A percentile compares a stretch with the other conserved stretches of the same genome.
phyloP scores from a whole-genome alignment of 1,284 basidiomycete genomes.

The Pseudozyma sp. region DNA sequence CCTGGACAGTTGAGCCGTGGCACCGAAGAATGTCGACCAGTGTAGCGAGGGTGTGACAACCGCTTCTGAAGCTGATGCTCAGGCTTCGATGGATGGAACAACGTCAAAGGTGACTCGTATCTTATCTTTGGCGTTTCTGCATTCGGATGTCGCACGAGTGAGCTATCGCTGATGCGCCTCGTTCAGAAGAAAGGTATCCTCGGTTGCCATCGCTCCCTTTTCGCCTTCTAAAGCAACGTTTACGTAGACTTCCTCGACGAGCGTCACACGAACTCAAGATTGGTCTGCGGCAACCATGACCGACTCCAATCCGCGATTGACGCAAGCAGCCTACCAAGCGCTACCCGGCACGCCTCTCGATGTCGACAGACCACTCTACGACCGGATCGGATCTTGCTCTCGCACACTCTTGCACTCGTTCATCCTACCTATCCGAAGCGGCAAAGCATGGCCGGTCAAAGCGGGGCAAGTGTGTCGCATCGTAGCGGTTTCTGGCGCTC shows the following conservation, averaged over 20 bases:
- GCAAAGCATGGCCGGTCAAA: conserved; percentile 26
- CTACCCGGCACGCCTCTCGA: conserved; percentile 16
- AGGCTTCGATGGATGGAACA: no score
- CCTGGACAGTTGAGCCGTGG: neutral
- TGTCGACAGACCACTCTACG: conserved; percentile 15
- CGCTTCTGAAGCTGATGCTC: neutral
- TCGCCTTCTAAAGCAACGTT: no score
- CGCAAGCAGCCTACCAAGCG: conserved; percentile 23
- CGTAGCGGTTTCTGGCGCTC: conserved; percentile 10
- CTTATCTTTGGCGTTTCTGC: conserved; percentile 2
- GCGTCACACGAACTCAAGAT: no score
- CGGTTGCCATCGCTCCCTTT: no score
- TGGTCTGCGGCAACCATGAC: neutral
- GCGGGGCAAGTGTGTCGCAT: conserved; percentile 26
- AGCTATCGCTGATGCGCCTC: neutral
- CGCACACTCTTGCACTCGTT: conserved; percentile 5
- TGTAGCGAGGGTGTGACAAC: no score
- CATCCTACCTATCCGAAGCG: conserved; percentile 16
- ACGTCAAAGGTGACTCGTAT: conserved; percentile 10
- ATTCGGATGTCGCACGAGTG: conserved; percentile 13
- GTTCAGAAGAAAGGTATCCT: no score
- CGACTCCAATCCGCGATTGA: conserved; percentile 7
- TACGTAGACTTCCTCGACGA: no score
- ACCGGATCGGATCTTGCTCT: conserved; percentile 7
- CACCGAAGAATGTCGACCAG: no score